Base-by-base conservation (phyloP, 2,329 filamentous ascomycete genomes). In the Cercospora canescens region DNA sequence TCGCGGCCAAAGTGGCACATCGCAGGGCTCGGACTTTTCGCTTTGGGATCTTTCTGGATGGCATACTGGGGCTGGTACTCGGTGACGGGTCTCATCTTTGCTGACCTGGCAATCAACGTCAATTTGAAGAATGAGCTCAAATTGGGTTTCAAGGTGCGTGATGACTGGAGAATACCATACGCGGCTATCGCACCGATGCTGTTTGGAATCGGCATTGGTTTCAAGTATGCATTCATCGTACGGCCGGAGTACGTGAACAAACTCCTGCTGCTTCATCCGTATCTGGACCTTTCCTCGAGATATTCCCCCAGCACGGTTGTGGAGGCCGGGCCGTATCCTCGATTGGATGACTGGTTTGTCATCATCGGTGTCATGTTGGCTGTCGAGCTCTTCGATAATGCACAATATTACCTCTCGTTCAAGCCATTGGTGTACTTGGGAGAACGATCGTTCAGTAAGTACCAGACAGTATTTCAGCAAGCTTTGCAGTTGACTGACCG, bases 1-100 rank as follows among this genome's bases (percentile, higher is more conserved):
- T 81, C 80, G 1, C 76, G 81, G 12, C 66, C 71, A 14, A 75
- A 75, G 1, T 82, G 81, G 81, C 79, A 81, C 41, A 70, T 81
- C 3, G 77, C 79, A 64, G 70, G 67, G 3, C 50, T 76, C 4
- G 52, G 63, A 1, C 55, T 76, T 6, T 76, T 76, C 58, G 72
- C 68, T 2, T n/a, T 73, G 9, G 74, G 73, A 6, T 72, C 71
- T 0, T 76, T 75, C 65, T 76, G 74, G 73, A 73, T 74, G 69
- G 64, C 63, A 14, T 71, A 71, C 8, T 76, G 74, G 74, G 74
- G 74, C 21, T 76, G 73, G 73, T 75, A 74, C 59, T 70, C 68
- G 30, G 71, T 71, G 7, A 72, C 69, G 14, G 73, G 73, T 12
- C 67, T 76, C 12, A 55, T 75, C 6, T 64, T 76, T 34, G 73